phyloP scores from a whole-genome alignment of 2,329 filamentous ascomycete genomes.

The Cladosporium velox region DNA sequence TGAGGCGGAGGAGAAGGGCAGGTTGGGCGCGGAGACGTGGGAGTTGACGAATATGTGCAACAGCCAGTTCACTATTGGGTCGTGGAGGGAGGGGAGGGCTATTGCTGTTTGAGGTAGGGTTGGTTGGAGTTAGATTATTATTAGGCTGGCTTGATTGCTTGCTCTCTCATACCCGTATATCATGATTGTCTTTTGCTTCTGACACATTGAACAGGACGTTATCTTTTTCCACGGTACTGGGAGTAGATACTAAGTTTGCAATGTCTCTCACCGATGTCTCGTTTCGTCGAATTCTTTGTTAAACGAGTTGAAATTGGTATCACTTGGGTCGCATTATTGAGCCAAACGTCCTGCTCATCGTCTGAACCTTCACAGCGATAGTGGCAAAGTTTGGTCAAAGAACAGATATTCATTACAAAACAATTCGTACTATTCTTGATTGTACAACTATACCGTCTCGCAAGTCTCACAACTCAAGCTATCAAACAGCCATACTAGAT shows the following conservation, averaged over 20 bases:
- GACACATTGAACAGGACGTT: neutral
- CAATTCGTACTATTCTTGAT: neutral
- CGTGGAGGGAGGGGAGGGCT: slow-evolving; percentile 31
- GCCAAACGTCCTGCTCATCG: neutral
- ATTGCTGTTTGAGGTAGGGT: neutral
- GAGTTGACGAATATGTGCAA: slow-evolving; percentile 67
- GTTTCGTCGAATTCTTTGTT: neutral
- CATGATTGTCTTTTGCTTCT: neutral
- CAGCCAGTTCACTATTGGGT: slow-evolving; percentile 59
- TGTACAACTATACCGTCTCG: neutral
- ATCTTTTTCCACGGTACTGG: neutral
- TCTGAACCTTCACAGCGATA: neutral
- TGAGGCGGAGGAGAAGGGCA: slow-evolving; percentile 39
- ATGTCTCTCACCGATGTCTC: neutral
- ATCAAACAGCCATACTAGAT: neutral
- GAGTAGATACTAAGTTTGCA: neutral
- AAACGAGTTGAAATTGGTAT: neutral
- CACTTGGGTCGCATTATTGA: neutral
- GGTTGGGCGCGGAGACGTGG: slow-evolving; percentile 63
- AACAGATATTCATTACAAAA: neutral
- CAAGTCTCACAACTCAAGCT: neutral
- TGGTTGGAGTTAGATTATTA: neutral
- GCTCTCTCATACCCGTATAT: neutral
- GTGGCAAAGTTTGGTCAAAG: neutral
- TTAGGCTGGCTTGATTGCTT: neutral